A percentile compares a stretch with the other conserved stretches of the same genome.
These are phyloP conservation scores for Annulohypoxylon bovei DNA, from an alignment of 495 filamentous ascomycete genomes.

Conservation along the genomic window DNA sequence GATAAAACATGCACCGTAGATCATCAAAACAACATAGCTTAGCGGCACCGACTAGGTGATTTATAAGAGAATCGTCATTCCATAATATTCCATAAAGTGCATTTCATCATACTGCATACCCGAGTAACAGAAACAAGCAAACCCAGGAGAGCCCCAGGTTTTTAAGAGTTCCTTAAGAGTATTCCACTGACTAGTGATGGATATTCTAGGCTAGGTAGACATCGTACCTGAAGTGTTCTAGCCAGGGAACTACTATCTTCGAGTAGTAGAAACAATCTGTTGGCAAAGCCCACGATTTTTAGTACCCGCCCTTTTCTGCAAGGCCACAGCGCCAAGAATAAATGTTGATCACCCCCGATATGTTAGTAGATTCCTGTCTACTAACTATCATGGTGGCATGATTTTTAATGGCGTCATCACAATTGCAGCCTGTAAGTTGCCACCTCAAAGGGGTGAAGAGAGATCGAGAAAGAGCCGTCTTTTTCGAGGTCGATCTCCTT, in stretches of 20 bases:
- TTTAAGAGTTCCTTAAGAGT: neutral
- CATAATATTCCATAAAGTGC: neutral
- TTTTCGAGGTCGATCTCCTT: conserved; percentile 63
- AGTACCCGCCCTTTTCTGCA: neutral
- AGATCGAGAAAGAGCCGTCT: conserved; percentile 67
- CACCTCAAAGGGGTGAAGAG: conserved; percentile 88
- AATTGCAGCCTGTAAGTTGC: conserved; percentile 83
- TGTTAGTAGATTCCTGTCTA: too few species aligned
- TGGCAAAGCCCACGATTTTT: neutral
- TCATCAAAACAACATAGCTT: neutral
- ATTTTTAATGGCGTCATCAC: conserved; percentile 39
- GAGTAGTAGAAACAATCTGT: neutral
- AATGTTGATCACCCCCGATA: neutral
- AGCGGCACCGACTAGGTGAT: neutral
- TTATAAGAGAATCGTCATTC: conserved; percentile 8
- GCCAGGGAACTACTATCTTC: neutral
- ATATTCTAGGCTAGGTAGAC: neutral
- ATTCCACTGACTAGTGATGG: neutral
- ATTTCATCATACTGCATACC: conserved; percentile 20
- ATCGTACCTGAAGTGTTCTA: neutral
- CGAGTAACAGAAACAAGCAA: neutral
- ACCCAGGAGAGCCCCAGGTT: neutral
- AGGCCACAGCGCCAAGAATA: neutral
- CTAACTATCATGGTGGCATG: too few species aligned
- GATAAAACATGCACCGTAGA: too few species aligned